A percentile compares a stretch with the other conserved stretches of the same genome.
phyloP scores from a whole-genome alignment of 345 rosid species.

The Clausena lansium region DNA sequence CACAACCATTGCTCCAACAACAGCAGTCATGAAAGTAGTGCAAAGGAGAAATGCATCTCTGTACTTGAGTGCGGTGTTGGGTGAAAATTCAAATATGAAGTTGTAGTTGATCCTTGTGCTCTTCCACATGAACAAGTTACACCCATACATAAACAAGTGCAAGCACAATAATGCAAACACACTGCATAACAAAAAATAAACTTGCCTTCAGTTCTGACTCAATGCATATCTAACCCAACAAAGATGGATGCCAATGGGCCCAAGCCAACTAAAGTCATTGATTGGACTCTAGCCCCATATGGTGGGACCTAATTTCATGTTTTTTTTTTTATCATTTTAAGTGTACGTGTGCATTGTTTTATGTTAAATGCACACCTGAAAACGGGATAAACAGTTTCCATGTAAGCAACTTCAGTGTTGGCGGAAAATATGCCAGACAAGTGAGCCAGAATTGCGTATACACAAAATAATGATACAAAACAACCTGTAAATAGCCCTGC shows the following conservation, averaged over 20 bases:
- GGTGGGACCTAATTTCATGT: too few species aligned
- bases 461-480: slow-evolving; percentile 70
- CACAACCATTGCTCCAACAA: slow-evolving; percentile 79
- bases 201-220: background rate
- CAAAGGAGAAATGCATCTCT: slow-evolving; percentile 85
- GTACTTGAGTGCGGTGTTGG: slow-evolving; percentile 73
- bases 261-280: background rate
- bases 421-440: slow-evolving; percentile 68
- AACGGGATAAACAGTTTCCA: slow-evolving; percentile 90
- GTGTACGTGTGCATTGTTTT: too few species aligned
- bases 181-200: slow-evolving; percentile 39
- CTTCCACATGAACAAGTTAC: slow-evolving; percentile 89
- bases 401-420: slow-evolving; percentile 40
- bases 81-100: slow-evolving; percentile 81
- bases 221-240: background rate
- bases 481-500: slow-evolving; percentile 93
- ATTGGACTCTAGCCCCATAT: background rate
- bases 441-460: slow-evolving; percentile 79
- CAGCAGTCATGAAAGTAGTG: slow-evolving; percentile 87
- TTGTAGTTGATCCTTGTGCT: slow-evolving; percentile 72
- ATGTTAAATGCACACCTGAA: slow-evolving; percentile 58
- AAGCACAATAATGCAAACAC: slow-evolving; percentile 80
- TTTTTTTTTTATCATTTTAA: too few species aligned
- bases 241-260: background rate
- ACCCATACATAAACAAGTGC: slow-evolving; percentile 94